These are phyloP conservation scores for Eimeria sp. DNA, from an alignment of 169 alveolate species.

Conservation along the genomic window DNA sequence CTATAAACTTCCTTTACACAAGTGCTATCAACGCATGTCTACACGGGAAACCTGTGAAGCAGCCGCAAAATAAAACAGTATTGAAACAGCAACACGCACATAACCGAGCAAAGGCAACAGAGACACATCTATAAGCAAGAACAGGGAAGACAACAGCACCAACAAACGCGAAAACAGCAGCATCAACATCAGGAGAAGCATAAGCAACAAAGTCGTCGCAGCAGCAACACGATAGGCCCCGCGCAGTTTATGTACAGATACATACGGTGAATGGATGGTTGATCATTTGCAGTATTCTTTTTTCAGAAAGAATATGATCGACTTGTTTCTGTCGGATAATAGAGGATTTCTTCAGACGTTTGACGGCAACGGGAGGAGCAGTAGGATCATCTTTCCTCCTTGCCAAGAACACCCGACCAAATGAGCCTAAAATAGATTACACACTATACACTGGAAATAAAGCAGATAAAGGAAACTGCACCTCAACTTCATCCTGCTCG, in stretches of 20 bases:
- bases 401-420: conserved; percentile 95
- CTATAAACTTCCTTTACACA: background rate
- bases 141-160: background rate
- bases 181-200: background rate
- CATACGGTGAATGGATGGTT: conserved; percentile 85
- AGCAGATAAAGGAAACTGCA: too few species aligned
- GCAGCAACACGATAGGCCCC: background rate
- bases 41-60: background rate
- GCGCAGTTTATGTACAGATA: too few species aligned
- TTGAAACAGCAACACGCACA: background rate
- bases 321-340: conserved; percentile 90
- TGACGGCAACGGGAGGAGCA: conserved; percentile 89
- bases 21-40: background rate
- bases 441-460: too few species aligned
- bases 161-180: background rate
- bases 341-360: conserved; percentile 90
- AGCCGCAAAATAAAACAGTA: background rate
- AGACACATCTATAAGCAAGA: too few species aligned
- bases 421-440: conserved; percentile 89
- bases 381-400: conserved; percentile 82
- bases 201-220: background rate
- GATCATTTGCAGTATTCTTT: conserved; percentile 86
- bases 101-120: too few species aligned
- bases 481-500: too few species aligned
- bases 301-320: conserved; percentile 92